Evolutionary conservation across 352 stramenopile species (phyloP), one percentile per base, ranked within the genome.

Genomic region (Bremia lactucae): DNA sequence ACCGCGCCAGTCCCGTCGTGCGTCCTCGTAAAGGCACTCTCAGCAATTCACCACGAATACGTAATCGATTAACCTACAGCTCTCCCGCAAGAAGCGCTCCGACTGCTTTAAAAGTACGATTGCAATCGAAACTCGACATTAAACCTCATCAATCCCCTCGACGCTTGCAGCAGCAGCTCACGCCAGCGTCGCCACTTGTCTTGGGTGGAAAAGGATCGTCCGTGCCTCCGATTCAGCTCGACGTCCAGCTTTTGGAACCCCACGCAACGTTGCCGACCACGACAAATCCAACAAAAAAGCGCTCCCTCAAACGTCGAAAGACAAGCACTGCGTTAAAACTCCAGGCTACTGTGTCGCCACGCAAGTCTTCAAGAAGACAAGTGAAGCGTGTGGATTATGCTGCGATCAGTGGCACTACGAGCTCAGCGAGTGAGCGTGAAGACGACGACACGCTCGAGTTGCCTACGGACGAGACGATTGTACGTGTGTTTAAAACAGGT

Each of bases 121-220:
- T 79, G 22, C 53, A 65, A 13, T 61, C 59, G 22, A 84, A 80
- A 46, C 55, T 87, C 6, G 71, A 84, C 37, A 84, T 87, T 52
- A 84, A 84, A 47, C 74, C 74, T 13, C 71, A 87, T 54, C 74
- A 87, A 41, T 87, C 74, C 9, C 72, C 74, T 34, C 57, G 74
- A 31, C 71, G 74, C 10, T 63, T 55, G 4, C 47, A 74, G 26
- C 68, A 77, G 21, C 64, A 77, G 16, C 36, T 53, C 33, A 31
- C 18, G 7, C 28, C 47, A 18, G 26, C 57, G 18, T 74, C 64
- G 0, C 64, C 60, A 6, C 24, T 68, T 11, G 24, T 60, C 21
- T 29, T 78, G n/a, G 49, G 51, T 18, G 52, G 56, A 0, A 65
- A 65, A 64, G 20, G 51, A 55, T n/a, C n/a, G n/a, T n/a, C n/a